Conservation (phyloP, 164 flowering plant genomes). For the Piper betle region DNA sequence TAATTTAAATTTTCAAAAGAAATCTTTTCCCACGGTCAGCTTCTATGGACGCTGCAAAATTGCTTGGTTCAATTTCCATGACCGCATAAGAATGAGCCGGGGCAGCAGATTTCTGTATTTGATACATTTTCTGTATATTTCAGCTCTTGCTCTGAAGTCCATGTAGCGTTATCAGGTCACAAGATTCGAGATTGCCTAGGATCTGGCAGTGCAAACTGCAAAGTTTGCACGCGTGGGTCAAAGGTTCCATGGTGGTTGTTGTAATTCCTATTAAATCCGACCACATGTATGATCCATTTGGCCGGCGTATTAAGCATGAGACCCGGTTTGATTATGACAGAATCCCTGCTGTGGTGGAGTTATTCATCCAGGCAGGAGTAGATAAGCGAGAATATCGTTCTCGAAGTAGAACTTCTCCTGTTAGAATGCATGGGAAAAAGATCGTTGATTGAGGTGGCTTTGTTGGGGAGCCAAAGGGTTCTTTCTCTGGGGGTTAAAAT, state of each 20-base stretch:
- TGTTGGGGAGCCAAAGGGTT: conserved; percentile 46
- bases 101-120: background rate
- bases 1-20: too few species aligned
- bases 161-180: conserved; percentile 62
- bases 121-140: conserved; percentile 1
- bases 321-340: conserved; percentile 71
- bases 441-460: conserved; percentile 65
- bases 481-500: conserved; percentile 16
- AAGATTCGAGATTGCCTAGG: conserved; percentile 61
- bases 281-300: conserved; percentile 91
- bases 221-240: conserved; percentile 71
- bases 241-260: conserved; percentile 70
- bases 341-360: conserved; percentile 89
- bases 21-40: too few species aligned
- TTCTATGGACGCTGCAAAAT: too few species aligned
- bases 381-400: conserved; percentile 79
- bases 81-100: background rate
- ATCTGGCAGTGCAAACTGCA: conserved; percentile 26
- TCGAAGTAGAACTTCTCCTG: conserved; percentile 60
- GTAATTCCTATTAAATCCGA: conserved; percentile 78
- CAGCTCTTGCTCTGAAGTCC: conserved; percentile 80
- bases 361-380: conserved; percentile 93
- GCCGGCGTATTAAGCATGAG: conserved; percentile 74
- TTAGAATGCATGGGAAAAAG: conserved; percentile 75
- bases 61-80: background rate